Base-by-base conservation (phyloP, 805 yeast species). In the Yamadazyma kitorensis region DNA sequence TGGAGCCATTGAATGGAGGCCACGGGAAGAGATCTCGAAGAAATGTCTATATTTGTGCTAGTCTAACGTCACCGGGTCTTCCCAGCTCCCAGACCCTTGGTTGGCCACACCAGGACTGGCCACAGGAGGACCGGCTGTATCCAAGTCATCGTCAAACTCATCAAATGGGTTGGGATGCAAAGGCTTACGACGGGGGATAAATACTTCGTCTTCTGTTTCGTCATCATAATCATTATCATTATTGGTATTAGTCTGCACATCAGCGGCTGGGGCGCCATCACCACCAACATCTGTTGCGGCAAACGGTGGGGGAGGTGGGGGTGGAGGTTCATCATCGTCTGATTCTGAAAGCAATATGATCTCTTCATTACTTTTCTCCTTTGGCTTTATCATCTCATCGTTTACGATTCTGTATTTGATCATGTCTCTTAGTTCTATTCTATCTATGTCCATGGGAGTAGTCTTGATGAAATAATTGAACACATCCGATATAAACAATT, bases 401-500 rank as follows among this genome's bases (percentile, higher is more conserved):
- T 58, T 63, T 7, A 67, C 49, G 1, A 62, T 51, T 37, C 54
- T 50, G 36, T 60, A 67, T 34, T 57, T 54, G 18, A 48, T 45
- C 54, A 57, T 51, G 24, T 61, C 68, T 25, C 56, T 38, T 11
- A 66, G 41, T 44, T 66, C 70, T 4, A 68, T 56, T 33, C 59
- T 43, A 24, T 57, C 57, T 6, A 59, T 51, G 18, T 56, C 52
- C 28, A 28, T 35, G 2, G 70, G 69, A 1, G 71, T 62, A 13
- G 57, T 56, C 35, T 61, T 65, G 23, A 67, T 64, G 36, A 68
- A 67, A 39, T 54, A 67, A 34, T 67, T 68, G 52, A 56, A 62
- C 5, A 64, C 51, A 34, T 66, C 70, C 33, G 65, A 57, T 14
- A 68, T 61, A 32, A 48, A 49, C 13, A 68, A 43, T 30, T 62